Evolutionary conservation across 2,329 filamentous ascomycete genomes (phyloP), one percentile per base, ranked within the genome.

Genomic region (Penicillium sp.): DNA sequence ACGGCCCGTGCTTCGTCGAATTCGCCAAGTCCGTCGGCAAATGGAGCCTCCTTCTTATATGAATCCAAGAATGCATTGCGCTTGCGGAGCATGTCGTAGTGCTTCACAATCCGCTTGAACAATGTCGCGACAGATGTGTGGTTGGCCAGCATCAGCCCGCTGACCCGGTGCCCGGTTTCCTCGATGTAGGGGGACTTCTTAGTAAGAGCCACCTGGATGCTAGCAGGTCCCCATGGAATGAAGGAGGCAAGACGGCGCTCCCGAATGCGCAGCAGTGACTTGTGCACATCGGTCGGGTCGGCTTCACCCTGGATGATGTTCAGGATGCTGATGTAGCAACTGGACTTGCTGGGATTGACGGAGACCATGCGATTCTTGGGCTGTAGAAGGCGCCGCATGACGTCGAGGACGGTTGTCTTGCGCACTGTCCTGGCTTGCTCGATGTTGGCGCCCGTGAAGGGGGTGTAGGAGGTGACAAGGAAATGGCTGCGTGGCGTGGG

Each of bases 361-460:
- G 91, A 95, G 38, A 99, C 93, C 93, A 99, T 99, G 68, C 95
- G 86, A 73, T 99, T 99, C 79, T 99, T 99, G 33, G 93, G 93
- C 72, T 99, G 95, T 50, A 99, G 77, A 19, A 99, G 77, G 52
- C 93, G 82, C 49, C 93, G 84, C 93, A 99, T 99, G 55, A 99
- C 95, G 68, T 99, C 93, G 34, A 99, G 75, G 8, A 99, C 93
- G 1, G 93, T 99, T 2, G 95, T 99, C 75, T 97, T 99, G 54
- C 95, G 88, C 29, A 99, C 90, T 1, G 92, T 96, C 78, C 95
- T 96, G 48, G 92, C 93, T 70, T 95, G 89, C 66, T 96, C 92
- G 48, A 99, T 88, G 66, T 93, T 93, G 68, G 96, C 89, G 53
- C 90, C 89, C 0, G 93, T 97, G 66, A 99, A 99, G 5, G 93